Conservation (phyloP, 1,284 basidiomycete species). For the Rhodotorula sp. region DNA sequence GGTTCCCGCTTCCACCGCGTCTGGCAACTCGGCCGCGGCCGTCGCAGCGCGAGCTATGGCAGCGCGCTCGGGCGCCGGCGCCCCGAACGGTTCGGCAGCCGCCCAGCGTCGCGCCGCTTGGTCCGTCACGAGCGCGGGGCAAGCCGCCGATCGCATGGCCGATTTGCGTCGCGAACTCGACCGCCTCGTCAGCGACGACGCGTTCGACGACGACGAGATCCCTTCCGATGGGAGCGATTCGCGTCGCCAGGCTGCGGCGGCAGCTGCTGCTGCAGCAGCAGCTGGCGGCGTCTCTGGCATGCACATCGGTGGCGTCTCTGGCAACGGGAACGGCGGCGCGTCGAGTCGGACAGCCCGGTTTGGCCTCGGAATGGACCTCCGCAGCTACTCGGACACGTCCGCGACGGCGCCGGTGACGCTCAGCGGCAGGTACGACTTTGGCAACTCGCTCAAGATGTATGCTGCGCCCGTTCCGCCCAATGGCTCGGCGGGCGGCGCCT, state of each 20-base stretch:
- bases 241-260: background rate
- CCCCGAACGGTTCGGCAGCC: slow-evolving; percentile 41
- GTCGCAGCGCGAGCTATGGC: slow-evolving; percentile 23
- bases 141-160: slow-evolving; percentile 48
- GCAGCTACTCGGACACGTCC: slow-evolving; percentile 21
- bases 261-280: background rate
- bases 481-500: slow-evolving; percentile 3
- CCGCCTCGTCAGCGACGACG: slow-evolving; percentile 53
- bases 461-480: background rate
- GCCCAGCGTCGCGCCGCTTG: slow-evolving; percentile 43
- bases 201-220: slow-evolving; percentile 45
- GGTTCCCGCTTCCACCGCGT: slow-evolving; percentile 24
- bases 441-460: slow-evolving; percentile 51
- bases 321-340: background rate
- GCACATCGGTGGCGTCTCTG: slow-evolving; percentile 5
- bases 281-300: slow-evolving; percentile 5
- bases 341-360: background rate
- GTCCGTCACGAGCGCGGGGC: slow-evolving; percentile 50
- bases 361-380: slow-evolving; percentile 20
- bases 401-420: slow-evolving; percentile 42
- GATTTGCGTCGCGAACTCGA: slow-evolving; percentile 55
- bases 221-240: slow-evolving; percentile 5
- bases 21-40: background rate
- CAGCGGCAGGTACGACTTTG: slow-evolving; percentile 56
- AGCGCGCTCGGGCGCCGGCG: slow-evolving; percentile 39